Evolutionary conservation across 306 rosid species (phyloP).

Genomic region (Bauhinia variegata): DNA sequence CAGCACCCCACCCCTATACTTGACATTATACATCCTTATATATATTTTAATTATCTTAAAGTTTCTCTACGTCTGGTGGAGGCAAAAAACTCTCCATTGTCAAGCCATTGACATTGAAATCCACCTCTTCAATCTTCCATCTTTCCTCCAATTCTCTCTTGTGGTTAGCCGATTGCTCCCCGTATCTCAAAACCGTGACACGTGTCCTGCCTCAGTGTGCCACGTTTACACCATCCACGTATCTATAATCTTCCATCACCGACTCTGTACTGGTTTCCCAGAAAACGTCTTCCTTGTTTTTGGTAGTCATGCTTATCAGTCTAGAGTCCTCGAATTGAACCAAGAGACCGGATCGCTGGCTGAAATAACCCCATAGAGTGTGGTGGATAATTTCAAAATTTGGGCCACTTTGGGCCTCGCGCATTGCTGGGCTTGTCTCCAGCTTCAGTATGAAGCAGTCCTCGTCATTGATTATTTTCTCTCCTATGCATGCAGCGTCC

Average conservation of each 20-base stretch:
- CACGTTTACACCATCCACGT: conserved; percentile 80
- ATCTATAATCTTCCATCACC: conserved; percentile 64
- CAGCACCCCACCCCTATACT: neutral
- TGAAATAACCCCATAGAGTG: conserved; percentile 90
- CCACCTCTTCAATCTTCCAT: conserved; percentile 85
- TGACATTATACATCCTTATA: conserved; percentile 20
- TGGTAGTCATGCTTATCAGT: conserved; percentile 68
- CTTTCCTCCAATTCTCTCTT: conserved; percentile 84
- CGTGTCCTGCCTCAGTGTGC: conserved; percentile 84
- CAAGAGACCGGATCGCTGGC: conserved; percentile 88
- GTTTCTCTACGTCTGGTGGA: conserved; percentile 50
- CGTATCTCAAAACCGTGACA: conserved; percentile 70
- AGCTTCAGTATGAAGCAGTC: conserved; percentile 84
- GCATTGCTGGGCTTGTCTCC: conserved; percentile 74
- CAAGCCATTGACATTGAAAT: conserved; percentile 77
- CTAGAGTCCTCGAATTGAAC: conserved; percentile 86
- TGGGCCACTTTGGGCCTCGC: conserved; percentile 70
- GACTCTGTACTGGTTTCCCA: conserved; percentile 97
- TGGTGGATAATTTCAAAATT: conserved; percentile 83
- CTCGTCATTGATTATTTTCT: conserved; percentile 70
- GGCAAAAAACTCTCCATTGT: conserved; percentile 70
- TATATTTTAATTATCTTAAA: neutral
- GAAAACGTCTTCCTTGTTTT: conserved; percentile 70
- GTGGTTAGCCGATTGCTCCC: conserved; percentile 78
- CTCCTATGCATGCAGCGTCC: conserved; percentile 87